phyloP scores from a whole-genome alignment of 495 filamentous ascomycete species.

The Tuber microsphaerosporum region DNA sequence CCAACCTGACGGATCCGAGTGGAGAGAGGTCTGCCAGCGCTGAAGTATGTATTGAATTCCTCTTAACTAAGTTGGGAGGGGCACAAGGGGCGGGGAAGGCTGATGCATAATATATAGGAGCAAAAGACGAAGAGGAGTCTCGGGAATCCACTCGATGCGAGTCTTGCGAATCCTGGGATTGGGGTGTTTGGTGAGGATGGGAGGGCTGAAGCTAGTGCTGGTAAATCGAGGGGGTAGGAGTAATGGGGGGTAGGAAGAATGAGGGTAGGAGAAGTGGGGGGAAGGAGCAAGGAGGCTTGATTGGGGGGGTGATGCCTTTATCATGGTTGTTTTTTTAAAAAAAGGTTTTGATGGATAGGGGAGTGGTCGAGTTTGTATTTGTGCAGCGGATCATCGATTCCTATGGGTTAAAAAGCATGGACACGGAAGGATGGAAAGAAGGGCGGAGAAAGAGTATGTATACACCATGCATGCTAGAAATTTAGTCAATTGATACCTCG shows the following conservation, averaged over 20 bases:
- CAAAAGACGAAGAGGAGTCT: conserved; percentile 4
- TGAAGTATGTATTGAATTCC: conserved; percentile 14
- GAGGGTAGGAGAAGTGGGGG: too few relatives aligned
- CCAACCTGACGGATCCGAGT: conserved; percentile 15
- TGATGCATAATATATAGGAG: not conserved
- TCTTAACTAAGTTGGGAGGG: too few relatives aligned
- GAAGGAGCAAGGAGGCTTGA: conserved; percentile 32
- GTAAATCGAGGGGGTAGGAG: too few relatives aligned
- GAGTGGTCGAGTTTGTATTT: not conserved
- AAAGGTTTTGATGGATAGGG: too few relatives aligned
- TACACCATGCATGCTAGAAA: not conserved
- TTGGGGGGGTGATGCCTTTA: too few relatives aligned
- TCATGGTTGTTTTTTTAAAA: too few relatives aligned
- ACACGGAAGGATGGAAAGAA: not conserved
- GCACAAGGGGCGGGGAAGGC: too few relatives aligned
- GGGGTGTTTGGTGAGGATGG: conserved; percentile 18
- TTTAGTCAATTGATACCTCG: not conserved
- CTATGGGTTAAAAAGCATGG: not conserved
- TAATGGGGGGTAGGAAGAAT: too few relatives aligned
- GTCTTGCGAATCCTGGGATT: conserved; percentile 21
- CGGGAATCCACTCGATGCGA: conserved; percentile 30
- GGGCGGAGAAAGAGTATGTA: not conserved
- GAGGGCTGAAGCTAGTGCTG: too few relatives aligned
- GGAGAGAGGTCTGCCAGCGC: conserved; percentile 12
- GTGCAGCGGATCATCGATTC: not conserved